Evolutionary conservation across 2,329 filamentous ascomycete species (phyloP).

Genomic region (Ophiostoma sp.): DNA sequence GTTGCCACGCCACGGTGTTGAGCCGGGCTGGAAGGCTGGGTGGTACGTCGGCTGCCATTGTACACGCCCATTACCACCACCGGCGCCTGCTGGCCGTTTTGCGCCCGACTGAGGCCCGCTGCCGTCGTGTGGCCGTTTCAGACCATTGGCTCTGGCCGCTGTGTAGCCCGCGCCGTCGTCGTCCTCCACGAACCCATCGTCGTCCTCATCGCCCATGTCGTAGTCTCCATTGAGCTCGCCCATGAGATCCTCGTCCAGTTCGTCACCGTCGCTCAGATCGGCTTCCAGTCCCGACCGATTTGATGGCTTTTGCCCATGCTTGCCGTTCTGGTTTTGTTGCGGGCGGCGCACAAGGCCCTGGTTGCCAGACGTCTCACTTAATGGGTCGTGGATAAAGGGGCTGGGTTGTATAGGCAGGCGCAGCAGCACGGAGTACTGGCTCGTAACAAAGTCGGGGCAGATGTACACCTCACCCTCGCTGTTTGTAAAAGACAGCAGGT

Average conservation of each 20-base stretch:
- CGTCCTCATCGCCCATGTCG: slow-evolving; percentile 49
- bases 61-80: slow-evolving; percentile 33
- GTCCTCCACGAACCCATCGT: slow-evolving; percentile 84
- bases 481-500: slow-evolving; percentile 86
- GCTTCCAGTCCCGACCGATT: slow-evolving; percentile 19
- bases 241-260: slow-evolving; percentile 20
- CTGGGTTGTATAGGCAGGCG: slow-evolving; percentile 63
- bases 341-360: slow-evolving; percentile 27
- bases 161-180: slow-evolving; percentile 92
- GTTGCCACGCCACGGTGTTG: slow-evolving; percentile 93
- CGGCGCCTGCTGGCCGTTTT: slow-evolving; percentile 42
- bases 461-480: slow-evolving; percentile 92
- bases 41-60: slow-evolving; percentile 63
- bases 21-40: slow-evolving; percentile 83
- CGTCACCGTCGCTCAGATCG: slow-evolving; percentile 18
- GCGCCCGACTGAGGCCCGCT: slow-evolving; percentile 39
- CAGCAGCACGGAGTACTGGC: slow-evolving; percentile 53
- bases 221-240: slow-evolving; percentile 34
- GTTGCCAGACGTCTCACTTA: slow-evolving; percentile 65
- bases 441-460: slow-evolving; percentile 62
- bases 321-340: slow-evolving; percentile 14
- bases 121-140: slow-evolving; percentile 44
- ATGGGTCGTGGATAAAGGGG: slow-evolving; percentile 78
- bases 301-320: neutral
- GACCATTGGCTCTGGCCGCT: slow-evolving; percentile 39